Evolutionary conservation across 139 green algal genomes (phyloP).

Genomic region (Tetratostichococcus sp.): DNA sequence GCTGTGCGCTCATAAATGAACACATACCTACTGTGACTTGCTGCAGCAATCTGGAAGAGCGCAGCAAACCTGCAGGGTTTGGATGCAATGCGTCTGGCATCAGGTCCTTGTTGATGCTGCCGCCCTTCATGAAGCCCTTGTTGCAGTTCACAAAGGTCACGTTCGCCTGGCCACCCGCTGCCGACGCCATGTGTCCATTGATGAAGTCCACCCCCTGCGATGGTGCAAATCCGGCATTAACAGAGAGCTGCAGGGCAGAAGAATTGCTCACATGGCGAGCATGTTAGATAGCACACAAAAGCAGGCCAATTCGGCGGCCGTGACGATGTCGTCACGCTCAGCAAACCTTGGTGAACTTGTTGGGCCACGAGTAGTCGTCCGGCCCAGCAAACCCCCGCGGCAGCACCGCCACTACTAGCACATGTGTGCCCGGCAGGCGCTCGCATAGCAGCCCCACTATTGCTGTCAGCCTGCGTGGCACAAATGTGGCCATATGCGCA

Average conservation of each 20-base stretch:
- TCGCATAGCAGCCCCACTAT: conserved; percentile 1
- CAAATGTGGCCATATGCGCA: no score
- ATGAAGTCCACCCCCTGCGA: conserved; percentile 4
- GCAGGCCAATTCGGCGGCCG: no score
- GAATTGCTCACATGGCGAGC: no score
- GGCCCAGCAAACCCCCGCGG: conserved; percentile 7
- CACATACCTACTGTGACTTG: no score
- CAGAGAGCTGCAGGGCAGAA: no score
- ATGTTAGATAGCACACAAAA: no score
- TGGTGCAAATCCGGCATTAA: no score
- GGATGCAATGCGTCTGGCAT: conserved; percentile 36
- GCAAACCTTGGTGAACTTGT: conserved; percentile 3
- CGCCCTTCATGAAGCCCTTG: neutral
- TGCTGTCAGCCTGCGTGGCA: conserved; percentile 6
- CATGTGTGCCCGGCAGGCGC: neutral
- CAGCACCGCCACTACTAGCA: conserved; percentile 18
- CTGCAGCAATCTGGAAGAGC: conserved; percentile 11
- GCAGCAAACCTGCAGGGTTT: conserved; percentile 21
- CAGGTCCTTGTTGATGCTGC: conserved; percentile 2
- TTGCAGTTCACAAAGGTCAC: conserved; percentile 30
- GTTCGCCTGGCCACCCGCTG: conserved; percentile 1
- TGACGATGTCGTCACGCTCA: no score
- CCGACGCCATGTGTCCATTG: conserved; percentile 10
- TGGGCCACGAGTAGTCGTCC: conserved; percentile 18
- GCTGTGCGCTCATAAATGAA: no score